Base-by-base conservation (phyloP, 2,329 filamentous ascomycete genomes). In the Biscogniauxia marginata region DNA sequence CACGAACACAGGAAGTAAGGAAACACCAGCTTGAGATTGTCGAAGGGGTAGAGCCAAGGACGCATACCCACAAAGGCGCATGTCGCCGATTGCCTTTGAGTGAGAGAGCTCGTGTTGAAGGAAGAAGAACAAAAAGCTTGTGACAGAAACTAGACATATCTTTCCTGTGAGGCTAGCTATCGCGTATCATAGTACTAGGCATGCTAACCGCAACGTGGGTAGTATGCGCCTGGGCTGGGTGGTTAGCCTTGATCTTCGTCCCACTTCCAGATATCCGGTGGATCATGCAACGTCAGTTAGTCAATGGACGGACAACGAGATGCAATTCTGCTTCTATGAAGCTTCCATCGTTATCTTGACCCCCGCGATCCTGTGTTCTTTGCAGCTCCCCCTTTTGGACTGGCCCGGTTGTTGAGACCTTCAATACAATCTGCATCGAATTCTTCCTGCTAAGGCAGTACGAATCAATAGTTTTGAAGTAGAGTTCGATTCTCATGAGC, bases 261-360 rank as follows among this genome's bases (percentile, higher is more conserved):
- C 30, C 30, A n/a, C 30, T 39, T 39, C 7, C 30, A 39, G 30
- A 39, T 39, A 39, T 44, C 50, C 44, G 50, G 45, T 53, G 50
- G 50, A 53, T 53, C 50, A 53, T 53, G 50, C 34, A 53, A 53
- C 44, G 16, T 39, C 18, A 25, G 44, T 46, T n/a, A 18, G 22
- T 21, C 22, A 44, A 46, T 44, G 44, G 39, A 25, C 43, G 11
- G n/a, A 34, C 23, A 19, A 30, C 48, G 24, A 34, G 48, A 49
- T 34, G 48, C 48, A 23, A n/a, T 57, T 18, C 45, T 55, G 60
- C 65, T 71, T 69, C 68, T 53, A 68, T 63, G 53, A 54, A 65
- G 62, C 67, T 70, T 70, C 68, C 60, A 70, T 67, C 63, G 63
- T 69, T 70, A 70, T 70, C 67, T 68, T 58, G 58, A 60, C 60